phyloP scores from a whole-genome alignment of 495 filamentous ascomycete genomes.

The Niebla homalea region DNA sequence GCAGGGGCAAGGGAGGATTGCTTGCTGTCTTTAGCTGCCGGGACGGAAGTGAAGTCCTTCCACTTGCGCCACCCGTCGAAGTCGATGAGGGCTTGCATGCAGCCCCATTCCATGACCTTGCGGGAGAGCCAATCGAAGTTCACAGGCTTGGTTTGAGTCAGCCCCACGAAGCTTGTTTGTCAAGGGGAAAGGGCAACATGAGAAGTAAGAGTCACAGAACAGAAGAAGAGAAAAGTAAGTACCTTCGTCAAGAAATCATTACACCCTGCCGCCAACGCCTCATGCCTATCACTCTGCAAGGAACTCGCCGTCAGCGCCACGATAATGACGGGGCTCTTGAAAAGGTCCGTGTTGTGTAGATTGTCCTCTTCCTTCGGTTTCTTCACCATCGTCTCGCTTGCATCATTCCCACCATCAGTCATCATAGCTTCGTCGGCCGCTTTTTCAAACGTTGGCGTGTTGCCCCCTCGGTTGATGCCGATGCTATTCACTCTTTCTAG shows the following conservation, averaged over 20 bases:
- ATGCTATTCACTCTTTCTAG: constrained; percentile 82
- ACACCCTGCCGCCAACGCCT: constrained; percentile 87
- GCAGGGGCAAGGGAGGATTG: no score
- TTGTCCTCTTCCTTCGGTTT: constrained; percentile 45
- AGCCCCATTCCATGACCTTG: constrained; percentile 98
- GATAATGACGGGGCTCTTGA: constrained; percentile 95
- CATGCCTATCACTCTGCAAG: constrained; percentile 86
- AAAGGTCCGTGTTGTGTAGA: constrained; percentile 55
- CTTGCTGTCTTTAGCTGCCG: not conserved
- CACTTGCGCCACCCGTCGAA: constrained; percentile 97
- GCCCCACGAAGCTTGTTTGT: not conserved
- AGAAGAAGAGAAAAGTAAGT: constrained; percentile 17
- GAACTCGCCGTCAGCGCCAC: constrained; percentile 90
- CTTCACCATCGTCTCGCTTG: constrained; percentile 17
- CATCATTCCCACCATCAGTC: constrained; percentile 17
- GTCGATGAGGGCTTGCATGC: constrained; percentile 94
- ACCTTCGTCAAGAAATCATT: constrained; percentile 99
- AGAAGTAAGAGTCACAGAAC: not conserved
- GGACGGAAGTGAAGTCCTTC: constrained; percentile 57
- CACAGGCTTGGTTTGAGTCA: constrained; percentile 52
- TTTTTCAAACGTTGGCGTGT: constrained; percentile 15
- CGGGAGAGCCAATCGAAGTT: constrained; percentile 95
- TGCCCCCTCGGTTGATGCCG: constrained; percentile 41
- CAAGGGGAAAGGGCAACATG: constrained; percentile 3
- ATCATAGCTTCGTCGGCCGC: constrained; percentile 3